Evolutionary conservation across 441 rosid species (phyloP).

Genomic region (Pelargonium myrrhifolium): DNA sequence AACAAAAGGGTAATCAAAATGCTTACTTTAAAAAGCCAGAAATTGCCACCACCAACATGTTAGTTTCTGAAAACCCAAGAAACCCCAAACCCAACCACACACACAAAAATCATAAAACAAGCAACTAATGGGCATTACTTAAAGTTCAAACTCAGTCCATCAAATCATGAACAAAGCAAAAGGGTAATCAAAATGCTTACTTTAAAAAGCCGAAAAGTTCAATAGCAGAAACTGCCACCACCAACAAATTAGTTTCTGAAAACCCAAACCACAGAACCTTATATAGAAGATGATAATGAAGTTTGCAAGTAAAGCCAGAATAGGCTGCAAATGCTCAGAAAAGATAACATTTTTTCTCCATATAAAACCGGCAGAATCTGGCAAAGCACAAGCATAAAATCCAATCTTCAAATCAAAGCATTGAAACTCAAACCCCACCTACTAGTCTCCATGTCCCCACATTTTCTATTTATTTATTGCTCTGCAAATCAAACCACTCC

Average conservation of each 20-base stretch:
- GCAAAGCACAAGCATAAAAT: not conserved
- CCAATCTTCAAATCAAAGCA: not conserved
- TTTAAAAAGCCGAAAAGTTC: not conserved
- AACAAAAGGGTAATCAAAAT: not conserved
- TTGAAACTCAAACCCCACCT: not conserved
- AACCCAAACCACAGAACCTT: not conserved
- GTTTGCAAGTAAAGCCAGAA: not conserved
- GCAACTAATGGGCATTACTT: not conserved
- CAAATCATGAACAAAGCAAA: not conserved
- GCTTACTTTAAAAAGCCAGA: slow-evolving; percentile 3
- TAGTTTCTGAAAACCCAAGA: not conserved
- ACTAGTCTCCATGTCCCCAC: not conserved
- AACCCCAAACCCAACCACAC: too few species aligned
- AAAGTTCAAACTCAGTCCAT: not conserved
- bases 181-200: slow-evolving; percentile 1
- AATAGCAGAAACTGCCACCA: slow-evolving; percentile 19
- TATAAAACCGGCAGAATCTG: too few species aligned
- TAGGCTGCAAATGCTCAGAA: not conserved
- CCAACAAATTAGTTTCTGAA: not conserved
- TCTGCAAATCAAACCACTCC: not conserved
- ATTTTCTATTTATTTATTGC: not conserved
- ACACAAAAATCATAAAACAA: not conserved
- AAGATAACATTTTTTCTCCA: not conserved
- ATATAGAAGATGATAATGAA: not conserved
- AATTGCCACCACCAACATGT: slow-evolving; percentile 13